Evolutionary conservation across 73 alveolate species (phyloP).

Genomic region (Paramecium sonneborni): DNA sequence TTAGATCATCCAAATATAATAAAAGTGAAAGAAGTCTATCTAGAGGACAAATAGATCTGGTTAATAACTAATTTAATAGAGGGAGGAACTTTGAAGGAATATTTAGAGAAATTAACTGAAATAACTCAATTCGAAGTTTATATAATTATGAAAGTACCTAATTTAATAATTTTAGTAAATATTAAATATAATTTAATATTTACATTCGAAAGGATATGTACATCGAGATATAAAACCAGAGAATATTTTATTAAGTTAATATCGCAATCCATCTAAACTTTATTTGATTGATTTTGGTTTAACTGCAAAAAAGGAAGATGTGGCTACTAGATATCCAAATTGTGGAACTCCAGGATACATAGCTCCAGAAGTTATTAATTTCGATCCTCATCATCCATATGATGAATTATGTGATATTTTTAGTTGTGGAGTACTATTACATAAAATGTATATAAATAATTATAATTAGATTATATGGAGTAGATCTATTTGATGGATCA

Average conservation of each 20-base stretch:
- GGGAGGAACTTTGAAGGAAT: slow-evolving; percentile 39
- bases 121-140: neutral
- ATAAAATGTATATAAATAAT: neutral
- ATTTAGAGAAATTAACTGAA: neutral
- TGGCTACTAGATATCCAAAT: neutral
- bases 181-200: neutral
- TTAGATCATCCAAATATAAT: slow-evolving; percentile 34
- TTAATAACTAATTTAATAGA: neutral
- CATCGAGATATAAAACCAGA: slow-evolving; percentile 64
- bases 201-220: slow-evolving; percentile 26
- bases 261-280: neutral
- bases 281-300: slow-evolving; percentile 47
- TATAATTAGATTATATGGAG: neutral
- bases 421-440: slow-evolving; percentile 30
- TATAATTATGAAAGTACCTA: slow-evolving; percentile 34
- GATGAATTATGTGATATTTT: slow-evolving; percentile 13
- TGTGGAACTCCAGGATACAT: slow-evolving; percentile 55
- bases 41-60: neutral
- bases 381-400: neutral
- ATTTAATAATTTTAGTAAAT: neutral
- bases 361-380: slow-evolving; percentile 35
- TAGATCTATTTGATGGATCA: neutral
- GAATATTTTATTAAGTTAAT: neutral
- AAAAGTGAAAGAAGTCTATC: neutral
- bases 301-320: neutral